These are phyloP conservation scores for Entomophthora muscae DNA, from an alignment of 371 early-diverging fungal species.

Conservation along the genomic window DNA sequence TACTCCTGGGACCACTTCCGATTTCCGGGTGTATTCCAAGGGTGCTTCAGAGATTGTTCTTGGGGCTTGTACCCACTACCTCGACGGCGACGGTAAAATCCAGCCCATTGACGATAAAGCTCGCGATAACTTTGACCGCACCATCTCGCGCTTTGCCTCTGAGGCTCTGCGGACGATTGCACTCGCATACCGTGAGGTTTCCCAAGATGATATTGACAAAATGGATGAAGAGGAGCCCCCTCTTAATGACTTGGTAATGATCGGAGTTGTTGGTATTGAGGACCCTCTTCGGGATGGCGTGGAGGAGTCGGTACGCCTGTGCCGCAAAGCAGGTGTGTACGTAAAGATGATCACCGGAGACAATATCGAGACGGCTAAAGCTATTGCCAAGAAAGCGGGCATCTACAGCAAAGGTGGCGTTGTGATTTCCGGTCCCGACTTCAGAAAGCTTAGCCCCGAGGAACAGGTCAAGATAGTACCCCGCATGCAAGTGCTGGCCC, in stretches of 20 bases:
- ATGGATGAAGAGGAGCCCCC: slow-evolving; percentile 33
- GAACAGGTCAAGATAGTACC: slow-evolving; percentile 65
- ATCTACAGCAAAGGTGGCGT: slow-evolving; percentile 69
- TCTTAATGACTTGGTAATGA: slow-evolving; percentile 35
- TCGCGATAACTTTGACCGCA: slow-evolving; percentile 22
- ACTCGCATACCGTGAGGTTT: slow-evolving; percentile 51
- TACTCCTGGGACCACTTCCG: no score
- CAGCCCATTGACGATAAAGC: slow-evolving; percentile 28
- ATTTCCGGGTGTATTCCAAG: slow-evolving; percentile 52
- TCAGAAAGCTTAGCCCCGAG: slow-evolving; percentile 55
- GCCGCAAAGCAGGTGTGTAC: slow-evolving; percentile 77
- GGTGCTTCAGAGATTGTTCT: slow-evolving; percentile 75
- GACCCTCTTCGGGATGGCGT: slow-evolving; percentile 86
- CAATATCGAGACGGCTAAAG: slow-evolving; percentile 72
- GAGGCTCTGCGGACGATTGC: slow-evolving; percentile 79
- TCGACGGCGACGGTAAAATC: slow-evolving; percentile 29
- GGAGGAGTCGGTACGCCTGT: slow-evolving; percentile 55
- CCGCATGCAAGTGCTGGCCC: slow-evolving; percentile 76
- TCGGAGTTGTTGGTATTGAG: slow-evolving; percentile 79
- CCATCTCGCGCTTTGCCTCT: slow-evolving; percentile 59
- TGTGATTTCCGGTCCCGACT: slow-evolving; percentile 76
- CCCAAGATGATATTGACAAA: slow-evolving; percentile 18
- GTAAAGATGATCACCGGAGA: slow-evolving; percentile 97
- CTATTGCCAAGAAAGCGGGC: slow-evolving; percentile 75
- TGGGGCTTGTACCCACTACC: slow-evolving; percentile 19